Evolutionary conservation across 1,284 basidiomycete species (phyloP), one percentile per base, ranked within the genome.

Genomic region (Polyporus tsugae): DNA sequence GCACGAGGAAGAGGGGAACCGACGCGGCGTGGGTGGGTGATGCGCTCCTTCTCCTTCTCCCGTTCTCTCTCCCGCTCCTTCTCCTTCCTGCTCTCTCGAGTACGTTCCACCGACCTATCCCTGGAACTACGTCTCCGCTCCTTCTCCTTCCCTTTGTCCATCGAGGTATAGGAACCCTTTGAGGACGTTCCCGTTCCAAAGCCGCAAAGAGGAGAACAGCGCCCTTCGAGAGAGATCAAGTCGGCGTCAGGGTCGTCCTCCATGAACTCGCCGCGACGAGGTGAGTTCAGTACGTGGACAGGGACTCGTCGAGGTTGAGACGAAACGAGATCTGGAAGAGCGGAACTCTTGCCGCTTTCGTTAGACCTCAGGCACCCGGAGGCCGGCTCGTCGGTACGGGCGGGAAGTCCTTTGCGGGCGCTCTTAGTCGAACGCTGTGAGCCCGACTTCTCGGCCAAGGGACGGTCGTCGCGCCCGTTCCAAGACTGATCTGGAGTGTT

Each of bases 141-240:
- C 67, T 66, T 73, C 72, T 76, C 76, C 69, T 76, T 78, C 35
- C 75, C 74, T 70, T 77, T 78, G 22, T 72, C 74, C 49, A 62
- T 60, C 11, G 72, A 65, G 0, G 69, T 64, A 39, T 69, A 66
- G 15, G 75, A 69, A 10, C 75, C 57, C 42, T 73, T 74, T 38
- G 77, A 72, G 19, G 76, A 74, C 11, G 70, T 65, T 17, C 71
- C 71, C 19, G 70, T 65, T 22, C 71, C 71, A 33, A 76, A 63
- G 2, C 76, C 76, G 64, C 77, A 78, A 29, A 79, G 66, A 15
- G 78, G 78, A 19, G 78, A 79, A 72, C 78, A 79, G 58, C 78
- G 69, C 17, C 77, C 78, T 38, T 73, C 72, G 25, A 77, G 66
- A 29, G 73, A 73, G 25, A 68, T 70, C 44, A 64, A 49, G 10